Conservation (phyloP, 192 early-diverging fungal genomes). For the Umbelopsis ramanniana region DNA sequence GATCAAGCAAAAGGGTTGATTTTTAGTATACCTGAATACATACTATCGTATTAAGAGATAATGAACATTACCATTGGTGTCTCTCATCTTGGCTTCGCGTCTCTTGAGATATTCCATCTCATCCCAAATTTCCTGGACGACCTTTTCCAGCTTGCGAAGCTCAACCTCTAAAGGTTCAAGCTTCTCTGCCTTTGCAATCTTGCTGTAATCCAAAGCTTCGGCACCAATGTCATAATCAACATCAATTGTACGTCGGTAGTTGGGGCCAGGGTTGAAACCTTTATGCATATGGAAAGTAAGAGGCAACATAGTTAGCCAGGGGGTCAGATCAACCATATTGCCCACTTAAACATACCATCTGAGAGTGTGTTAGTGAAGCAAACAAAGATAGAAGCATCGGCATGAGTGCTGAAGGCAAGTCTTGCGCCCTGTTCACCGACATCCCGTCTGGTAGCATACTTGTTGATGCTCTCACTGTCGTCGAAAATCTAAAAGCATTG, state of each 20-base stretch:
- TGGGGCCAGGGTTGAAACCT: conserved; percentile 56
- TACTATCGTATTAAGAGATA: too few relatives aligned
- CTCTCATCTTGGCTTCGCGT: conserved; percentile 82
- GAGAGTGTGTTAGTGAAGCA: conserved; percentile 83
- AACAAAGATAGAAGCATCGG: conserved; percentile 80
- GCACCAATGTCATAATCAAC: conserved; percentile 86
- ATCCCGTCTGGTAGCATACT: conserved; percentile 70
- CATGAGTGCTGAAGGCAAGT: conserved; percentile 82
- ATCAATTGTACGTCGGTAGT: conserved; percentile 68
- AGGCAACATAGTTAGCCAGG: not conserved
- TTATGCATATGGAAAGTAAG: not conserved
- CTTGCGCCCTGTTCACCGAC: conserved; percentile 59
- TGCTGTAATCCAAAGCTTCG: conserved; percentile 77
- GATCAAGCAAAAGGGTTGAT: conserved; percentile 3
- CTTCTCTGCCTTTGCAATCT: conserved; percentile 76
- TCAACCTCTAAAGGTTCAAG: conserved; percentile 90
- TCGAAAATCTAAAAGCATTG: conserved; percentile 64
- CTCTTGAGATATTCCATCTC: conserved; percentile 86
- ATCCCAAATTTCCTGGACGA: conserved; percentile 77
- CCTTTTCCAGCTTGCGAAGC: conserved; percentile 76
- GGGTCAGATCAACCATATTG: not conserved
- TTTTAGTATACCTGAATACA: not conserved
- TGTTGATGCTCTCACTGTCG: conserved; percentile 68
- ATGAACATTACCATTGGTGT: conserved; percentile 77
- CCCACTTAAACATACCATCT: conserved; percentile 43